Evolutionary conservation across 108 stramenopile species (phyloP).

Genomic region (Parietichytrium sp.): DNA sequence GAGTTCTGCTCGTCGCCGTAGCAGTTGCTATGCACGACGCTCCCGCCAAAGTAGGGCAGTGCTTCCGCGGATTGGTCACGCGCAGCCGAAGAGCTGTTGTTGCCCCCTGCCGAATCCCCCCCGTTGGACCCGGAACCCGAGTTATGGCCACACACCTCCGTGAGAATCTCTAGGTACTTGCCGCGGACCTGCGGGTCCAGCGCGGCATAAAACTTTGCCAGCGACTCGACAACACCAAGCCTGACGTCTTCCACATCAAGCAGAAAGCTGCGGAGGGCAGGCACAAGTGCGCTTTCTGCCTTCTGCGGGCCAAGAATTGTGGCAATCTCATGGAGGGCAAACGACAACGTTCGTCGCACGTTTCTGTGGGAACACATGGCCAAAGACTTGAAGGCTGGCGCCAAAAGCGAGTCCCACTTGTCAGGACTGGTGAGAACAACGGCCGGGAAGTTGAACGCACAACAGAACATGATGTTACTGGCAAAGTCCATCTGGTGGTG

Average conservation of each 20-base stretch:
- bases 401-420: too few relatives aligned
- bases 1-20: background rate
- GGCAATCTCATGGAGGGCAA: constrained; percentile 86
- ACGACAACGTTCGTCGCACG: constrained; percentile 73
- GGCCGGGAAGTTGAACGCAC: constrained; percentile 94
- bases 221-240: constrained; percentile 76
- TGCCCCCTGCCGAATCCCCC: background rate
- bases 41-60: background rate
- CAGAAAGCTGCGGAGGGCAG: constrained; percentile 78
- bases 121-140: too few relatives aligned
- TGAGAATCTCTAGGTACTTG: constrained; percentile 69
- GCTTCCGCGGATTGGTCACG: background rate
- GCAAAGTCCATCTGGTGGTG: background rate
- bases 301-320: constrained; percentile 73
- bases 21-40: background rate
- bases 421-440: constrained; percentile 81
- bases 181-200: constrained; percentile 64
- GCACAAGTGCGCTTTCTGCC: constrained; percentile 69
- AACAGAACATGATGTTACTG: constrained; percentile 87
- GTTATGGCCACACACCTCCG: constrained; percentile 64
- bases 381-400: constrained; percentile 77
- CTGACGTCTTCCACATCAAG: constrained; percentile 88
- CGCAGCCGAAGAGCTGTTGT: background rate
- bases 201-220: constrained; percentile 71
- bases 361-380: constrained; percentile 63